These are phyloP conservation scores for Hebeloma cylindrosporum DNA, from an alignment of 768 basidiomycete species.

Conservation along the genomic window DNA sequence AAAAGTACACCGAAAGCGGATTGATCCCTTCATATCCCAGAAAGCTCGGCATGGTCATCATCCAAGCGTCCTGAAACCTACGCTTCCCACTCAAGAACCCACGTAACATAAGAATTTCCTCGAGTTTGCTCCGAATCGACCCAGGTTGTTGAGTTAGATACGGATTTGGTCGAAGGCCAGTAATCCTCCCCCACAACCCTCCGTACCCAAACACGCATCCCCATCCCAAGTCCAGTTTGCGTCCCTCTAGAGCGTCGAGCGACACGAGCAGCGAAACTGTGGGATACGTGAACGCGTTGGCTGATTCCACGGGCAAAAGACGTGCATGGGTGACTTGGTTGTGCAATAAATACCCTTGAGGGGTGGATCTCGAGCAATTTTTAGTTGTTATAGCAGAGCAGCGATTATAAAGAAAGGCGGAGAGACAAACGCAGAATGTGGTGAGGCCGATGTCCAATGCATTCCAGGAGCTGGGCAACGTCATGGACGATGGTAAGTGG, in stretches of 20 bases:
- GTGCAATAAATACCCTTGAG: slow-evolving; percentile 44
- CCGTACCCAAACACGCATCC: slow-evolving; percentile 61
- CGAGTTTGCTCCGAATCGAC: slow-evolving; percentile 44
- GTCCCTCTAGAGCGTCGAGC: slow-evolving; percentile 50
- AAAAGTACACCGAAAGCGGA: slow-evolving; percentile 67
- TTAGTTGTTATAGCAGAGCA: slow-evolving; percentile 5
- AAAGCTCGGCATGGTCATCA: slow-evolving; percentile 73
- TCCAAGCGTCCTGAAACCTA: slow-evolving; percentile 55
- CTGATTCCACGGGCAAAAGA: slow-evolving; percentile 44
- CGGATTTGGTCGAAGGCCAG: slow-evolving; percentile 44
- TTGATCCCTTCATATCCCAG: slow-evolving; percentile 70
- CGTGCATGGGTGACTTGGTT: slow-evolving; percentile 56
- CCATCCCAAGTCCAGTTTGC: slow-evolving; percentile 42
- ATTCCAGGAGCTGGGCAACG: slow-evolving; percentile 2
- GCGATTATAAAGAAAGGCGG: slow-evolving; percentile 12
- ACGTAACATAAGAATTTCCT: slow-evolving; percentile 30
- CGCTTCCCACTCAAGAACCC: slow-evolving; percentile 23
- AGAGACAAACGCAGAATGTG: slow-evolving; percentile 14
- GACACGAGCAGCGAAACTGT: slow-evolving; percentile 58
- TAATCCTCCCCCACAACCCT: slow-evolving; percentile 40
- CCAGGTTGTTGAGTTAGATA: slow-evolving; percentile 40
- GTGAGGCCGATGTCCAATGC: slow-evolving; percentile 13
- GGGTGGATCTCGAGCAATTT: neutral
- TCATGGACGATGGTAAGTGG: slow-evolving; percentile 13
- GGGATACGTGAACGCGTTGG: slow-evolving; percentile 61